These are phyloP conservation scores for Dothideomycetes sp. DNA, from an alignment of 2,329 filamentous ascomycete species.

Conservation along the genomic window DNA sequence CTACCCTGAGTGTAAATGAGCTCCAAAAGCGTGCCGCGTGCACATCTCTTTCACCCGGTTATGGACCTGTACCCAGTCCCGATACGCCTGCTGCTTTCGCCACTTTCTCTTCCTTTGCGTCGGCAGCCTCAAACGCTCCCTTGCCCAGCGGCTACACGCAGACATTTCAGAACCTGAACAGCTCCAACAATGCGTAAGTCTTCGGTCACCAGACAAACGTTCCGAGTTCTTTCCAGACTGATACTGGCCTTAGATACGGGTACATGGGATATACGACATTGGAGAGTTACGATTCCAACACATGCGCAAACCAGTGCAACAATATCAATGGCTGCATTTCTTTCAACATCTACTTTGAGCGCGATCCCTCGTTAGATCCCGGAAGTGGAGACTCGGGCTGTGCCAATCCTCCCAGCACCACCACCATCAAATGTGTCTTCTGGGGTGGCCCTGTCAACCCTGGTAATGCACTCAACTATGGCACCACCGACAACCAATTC, in stretches of 20 bases:
- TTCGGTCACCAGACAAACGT: too few relatives aligned
- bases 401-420: slow-evolving; percentile 14
- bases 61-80: slow-evolving; percentile 12
- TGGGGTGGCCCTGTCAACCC: slow-evolving; percentile 15
- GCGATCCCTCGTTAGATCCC: slow-evolving; percentile 13
- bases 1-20: too few relatives aligned
- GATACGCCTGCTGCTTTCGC: slow-evolving; percentile 22
- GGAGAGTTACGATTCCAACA: slow-evolving; percentile 20
- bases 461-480: slow-evolving; percentile 14
- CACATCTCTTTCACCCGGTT: neutral
- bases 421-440: slow-evolving; percentile 17
- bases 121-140: slow-evolving; percentile 18
- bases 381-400: slow-evolving; percentile 13
- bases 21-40: too few relatives aligned
- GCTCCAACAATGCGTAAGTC: slow-evolving; percentile 19
- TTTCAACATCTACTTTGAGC: slow-evolving; percentile 21
- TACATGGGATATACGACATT: slow-evolving; percentile 22
- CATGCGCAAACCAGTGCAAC: slow-evolving; percentile 22
- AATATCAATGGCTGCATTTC: slow-evolving; percentile 16
- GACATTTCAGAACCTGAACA: slow-evolving; percentile 22
- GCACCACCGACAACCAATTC: slow-evolving; percentile 20
- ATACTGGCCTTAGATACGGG: slow-evolving; percentile 4
- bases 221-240: too few relatives aligned
- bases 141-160: slow-evolving; percentile 22
- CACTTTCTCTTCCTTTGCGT: slow-evolving; percentile 16